Conservation (phyloP, 305 asterid species). For the Stenogyne calaminthoides region DNA sequence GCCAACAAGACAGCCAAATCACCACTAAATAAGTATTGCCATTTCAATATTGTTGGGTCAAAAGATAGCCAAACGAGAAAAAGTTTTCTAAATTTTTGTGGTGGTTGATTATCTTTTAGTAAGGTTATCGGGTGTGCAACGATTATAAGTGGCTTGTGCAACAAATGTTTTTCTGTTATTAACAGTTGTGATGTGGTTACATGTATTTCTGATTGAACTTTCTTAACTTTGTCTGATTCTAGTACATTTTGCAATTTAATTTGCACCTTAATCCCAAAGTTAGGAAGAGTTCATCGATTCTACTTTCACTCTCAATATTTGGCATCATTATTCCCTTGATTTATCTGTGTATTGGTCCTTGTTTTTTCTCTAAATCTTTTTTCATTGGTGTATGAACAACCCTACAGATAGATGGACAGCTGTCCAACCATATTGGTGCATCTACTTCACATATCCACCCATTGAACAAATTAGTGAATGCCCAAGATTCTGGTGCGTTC, state of each 20-base stretch:
- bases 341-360: not conserved
- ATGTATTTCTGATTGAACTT: slow-evolving; percentile 9
- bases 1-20: not conserved
- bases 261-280: slow-evolving; percentile 2
- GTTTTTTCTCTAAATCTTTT: slow-evolving; percentile 22
- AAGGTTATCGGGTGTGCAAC: not conserved
- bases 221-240: not conserved
- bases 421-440: slow-evolving; percentile 19
- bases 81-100: not conserved
- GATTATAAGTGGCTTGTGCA: not conserved
- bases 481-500: slow-evolving; percentile 44
- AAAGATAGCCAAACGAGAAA: not conserved
- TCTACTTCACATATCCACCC: slow-evolving; percentile 23
- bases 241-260: slow-evolving; percentile 5
- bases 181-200: not conserved
- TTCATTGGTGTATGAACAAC: slow-evolving; percentile 6
- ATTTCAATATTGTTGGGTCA: not conserved
- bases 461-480: slow-evolving; percentile 30
- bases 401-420: slow-evolving; percentile 35
- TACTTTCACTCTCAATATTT: not conserved
- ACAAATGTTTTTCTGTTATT: not conserved
- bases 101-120: not conserved
- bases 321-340: not conserved
- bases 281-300: slow-evolving; percentile 16
- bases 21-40: not conserved